phyloP scores from a whole-genome alignment of 352 stramenopile genomes.

The Lagenidium giganteum region DNA sequence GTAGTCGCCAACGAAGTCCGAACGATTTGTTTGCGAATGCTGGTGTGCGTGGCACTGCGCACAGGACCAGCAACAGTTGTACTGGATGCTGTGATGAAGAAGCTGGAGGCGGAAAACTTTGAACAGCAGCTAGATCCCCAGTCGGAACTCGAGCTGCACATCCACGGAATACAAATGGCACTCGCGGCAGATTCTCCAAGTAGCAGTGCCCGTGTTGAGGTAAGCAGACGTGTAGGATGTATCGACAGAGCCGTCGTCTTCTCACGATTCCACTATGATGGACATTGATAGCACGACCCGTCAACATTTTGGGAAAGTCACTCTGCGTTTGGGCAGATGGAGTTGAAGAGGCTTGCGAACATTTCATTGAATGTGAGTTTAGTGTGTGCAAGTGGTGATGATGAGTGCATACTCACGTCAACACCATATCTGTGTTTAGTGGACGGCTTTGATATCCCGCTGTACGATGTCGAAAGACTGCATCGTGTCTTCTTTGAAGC shows the following conservation, averaged over 20 bases:
- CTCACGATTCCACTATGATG: no score
- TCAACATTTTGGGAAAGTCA: constrained; percentile 25
- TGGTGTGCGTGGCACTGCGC: constrained; percentile 42
- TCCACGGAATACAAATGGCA: neutral
- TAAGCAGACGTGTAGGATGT: no score
- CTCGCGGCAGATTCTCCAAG: no score
- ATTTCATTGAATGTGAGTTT: constrained; percentile 48
- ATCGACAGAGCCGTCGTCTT: no score
- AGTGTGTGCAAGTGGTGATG: no score
- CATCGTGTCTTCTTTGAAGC: constrained; percentile 26
- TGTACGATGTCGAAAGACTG: constrained; percentile 25
- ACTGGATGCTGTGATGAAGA: constrained; percentile 26
- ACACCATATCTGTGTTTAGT: constrained; percentile 20
- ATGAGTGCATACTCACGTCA: neutral
- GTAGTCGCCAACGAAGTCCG: constrained; percentile 43
- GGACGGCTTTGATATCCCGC: constrained; percentile 37
- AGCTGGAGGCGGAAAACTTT: constrained; percentile 23
- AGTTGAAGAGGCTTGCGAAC: constrained; percentile 37
- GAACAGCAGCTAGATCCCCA: constrained; percentile 14
- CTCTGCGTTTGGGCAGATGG: constrained; percentile 38
- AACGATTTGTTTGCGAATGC: constrained; percentile 38
- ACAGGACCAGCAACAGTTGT: constrained; percentile 27
- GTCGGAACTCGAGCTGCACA: neutral
- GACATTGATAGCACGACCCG: constrained; percentile 7
- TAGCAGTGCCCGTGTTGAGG: no score